phyloP scores from a whole-genome alignment of 2,329 filamentous ascomycete genomes.

The Emergomyces africanus region DNA sequence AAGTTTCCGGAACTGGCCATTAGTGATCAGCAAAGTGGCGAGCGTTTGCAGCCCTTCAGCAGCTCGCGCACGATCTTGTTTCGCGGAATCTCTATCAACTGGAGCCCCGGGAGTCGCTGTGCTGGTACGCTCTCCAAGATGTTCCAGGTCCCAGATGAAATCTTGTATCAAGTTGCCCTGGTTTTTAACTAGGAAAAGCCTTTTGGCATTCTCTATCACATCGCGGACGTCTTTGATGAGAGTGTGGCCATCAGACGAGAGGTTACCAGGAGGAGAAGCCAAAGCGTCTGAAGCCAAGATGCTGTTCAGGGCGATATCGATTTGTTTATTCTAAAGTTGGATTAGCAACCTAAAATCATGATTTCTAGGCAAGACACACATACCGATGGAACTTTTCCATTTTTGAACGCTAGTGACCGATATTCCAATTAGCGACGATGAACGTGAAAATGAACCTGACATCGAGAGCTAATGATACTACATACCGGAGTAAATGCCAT shows the following conservation, averaged over 20 bases:
- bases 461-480: slow-evolving; percentile 6
- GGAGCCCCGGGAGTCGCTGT: slow-evolving; percentile 52
- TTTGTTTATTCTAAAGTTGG: slow-evolving; percentile 68
- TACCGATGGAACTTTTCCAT: slow-evolving; percentile 84
- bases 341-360: neutral
- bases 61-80: slow-evolving; percentile 72
- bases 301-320: slow-evolving; percentile 88
- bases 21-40: slow-evolving; percentile 80
- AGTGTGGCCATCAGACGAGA: slow-evolving; percentile 70
- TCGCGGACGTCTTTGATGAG: slow-evolving; percentile 65
- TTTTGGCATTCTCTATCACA: slow-evolving; percentile 74
- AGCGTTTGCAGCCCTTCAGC: slow-evolving; percentile 77
- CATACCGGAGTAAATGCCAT: slow-evolving; percentile 65
- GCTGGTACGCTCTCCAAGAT: slow-evolving; percentile 49
- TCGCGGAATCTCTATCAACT: slow-evolving; percentile 60
- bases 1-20: slow-evolving; percentile 90
- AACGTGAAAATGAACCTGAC: slow-evolving; percentile 3
- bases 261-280: slow-evolving; percentile 55
- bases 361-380: slow-evolving; percentile 20
- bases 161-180: slow-evolving; percentile 89
- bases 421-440: slow-evolving; percentile 7
- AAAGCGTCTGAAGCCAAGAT: slow-evolving; percentile 62
- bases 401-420: slow-evolving; percentile 54
- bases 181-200: slow-evolving; percentile 83
- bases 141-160: slow-evolving; percentile 88